Conservation (phyloP, 2,329 filamentous ascomycete species). For the Penicillium vulpinum region DNA sequence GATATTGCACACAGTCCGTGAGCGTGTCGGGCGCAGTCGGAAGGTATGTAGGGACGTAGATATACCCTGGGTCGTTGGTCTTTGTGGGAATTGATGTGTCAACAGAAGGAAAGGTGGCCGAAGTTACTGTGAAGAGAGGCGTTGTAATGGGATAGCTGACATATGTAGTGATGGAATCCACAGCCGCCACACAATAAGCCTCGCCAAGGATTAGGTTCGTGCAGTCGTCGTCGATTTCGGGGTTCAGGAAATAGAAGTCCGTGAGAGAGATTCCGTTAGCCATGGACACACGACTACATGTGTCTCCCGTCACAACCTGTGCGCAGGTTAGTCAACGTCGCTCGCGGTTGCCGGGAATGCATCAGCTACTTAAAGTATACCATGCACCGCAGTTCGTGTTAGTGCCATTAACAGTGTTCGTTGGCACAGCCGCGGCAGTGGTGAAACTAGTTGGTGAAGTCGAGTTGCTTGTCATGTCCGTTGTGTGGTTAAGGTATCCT, state of each 20-base stretch:
- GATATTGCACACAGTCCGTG: too few species aligned
- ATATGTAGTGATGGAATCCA: slow-evolving; percentile 1
- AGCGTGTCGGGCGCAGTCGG: too few species aligned
- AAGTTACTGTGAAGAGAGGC: too few species aligned
- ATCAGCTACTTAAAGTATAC: not conserved
- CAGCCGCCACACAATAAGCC: slow-evolving; percentile 4
- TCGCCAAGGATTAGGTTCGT: slow-evolving; percentile 3
- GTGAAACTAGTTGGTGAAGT: not conserved
- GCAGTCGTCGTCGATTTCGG: slow-evolving; percentile 1
- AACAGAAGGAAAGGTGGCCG: too few species aligned
- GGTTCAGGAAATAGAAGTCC: slow-evolving; percentile 9
- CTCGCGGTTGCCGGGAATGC: not conserved
- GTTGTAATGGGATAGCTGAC: too few species aligned
- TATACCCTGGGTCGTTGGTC: too few species aligned
- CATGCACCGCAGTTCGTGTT: not conserved
- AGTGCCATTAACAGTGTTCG: not conserved
- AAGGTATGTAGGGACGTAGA: too few species aligned
- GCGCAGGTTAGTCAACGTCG: not conserved
- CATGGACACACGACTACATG: too few species aligned
- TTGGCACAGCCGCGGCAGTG: not conserved
- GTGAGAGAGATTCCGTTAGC: not conserved
- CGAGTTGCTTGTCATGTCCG: too few species aligned
- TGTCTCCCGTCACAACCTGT: not conserved
- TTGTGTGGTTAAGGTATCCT: too few species aligned
- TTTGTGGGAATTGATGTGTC: too few species aligned